Evolutionary conservation across 768 basidiomycete species (phyloP).

Genomic region (Suillus alpinus): DNA sequence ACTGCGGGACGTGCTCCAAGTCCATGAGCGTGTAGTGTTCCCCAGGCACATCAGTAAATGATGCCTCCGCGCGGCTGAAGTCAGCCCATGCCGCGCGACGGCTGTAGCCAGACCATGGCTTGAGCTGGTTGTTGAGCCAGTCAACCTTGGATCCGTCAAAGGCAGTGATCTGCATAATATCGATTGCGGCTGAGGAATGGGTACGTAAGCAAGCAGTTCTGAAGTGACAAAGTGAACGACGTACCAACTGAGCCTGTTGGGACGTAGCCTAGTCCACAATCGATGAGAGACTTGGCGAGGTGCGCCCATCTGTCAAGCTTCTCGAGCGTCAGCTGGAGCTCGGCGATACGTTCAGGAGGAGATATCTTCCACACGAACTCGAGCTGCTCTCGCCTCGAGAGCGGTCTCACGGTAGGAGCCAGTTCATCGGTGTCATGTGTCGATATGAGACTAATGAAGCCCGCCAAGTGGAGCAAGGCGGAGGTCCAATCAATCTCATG

Average conservation of each 20-base stretch:
- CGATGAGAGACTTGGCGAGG: slow-evolving; percentile 27
- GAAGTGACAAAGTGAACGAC: slow-evolving; percentile 4
- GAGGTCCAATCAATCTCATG: slow-evolving; percentile 39
- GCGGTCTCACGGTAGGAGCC: slow-evolving; percentile 14
- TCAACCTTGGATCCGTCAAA: slow-evolving; percentile 25
- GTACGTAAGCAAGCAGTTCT: slow-evolving; percentile 1
- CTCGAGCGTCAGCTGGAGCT: slow-evolving; percentile 25
- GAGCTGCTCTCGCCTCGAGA: slow-evolving; percentile 23
- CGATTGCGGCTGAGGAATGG: slow-evolving; percentile 10
- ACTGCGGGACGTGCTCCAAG: slow-evolving; percentile 26
- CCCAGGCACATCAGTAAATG: slow-evolving; percentile 24
- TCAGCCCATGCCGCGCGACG: no score
- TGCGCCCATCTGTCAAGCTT: slow-evolving; percentile 26
- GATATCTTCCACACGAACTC: slow-evolving; percentile 26
- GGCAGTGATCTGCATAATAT: slow-evolving; percentile 28
- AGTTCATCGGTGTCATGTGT: slow-evolving; percentile 24
- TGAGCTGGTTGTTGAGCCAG: slow-evolving; percentile 28
- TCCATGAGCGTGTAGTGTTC: slow-evolving; percentile 30
- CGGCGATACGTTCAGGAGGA: slow-evolving; percentile 24
- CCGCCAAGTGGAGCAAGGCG: slow-evolving; percentile 38
- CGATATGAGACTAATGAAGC: slow-evolving; percentile 36
- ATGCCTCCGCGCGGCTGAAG: slow-evolving; percentile 19
- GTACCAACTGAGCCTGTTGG: slow-evolving; percentile 24
- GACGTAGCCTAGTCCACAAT: slow-evolving; percentile 26
- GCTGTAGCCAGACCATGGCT: slow-evolving; percentile 17